Evolutionary conservation across 2,329 filamentous ascomycete genomes (phyloP), one percentile per base, ranked within the genome.

Genomic region (Bipolaris gigantea): DNA sequence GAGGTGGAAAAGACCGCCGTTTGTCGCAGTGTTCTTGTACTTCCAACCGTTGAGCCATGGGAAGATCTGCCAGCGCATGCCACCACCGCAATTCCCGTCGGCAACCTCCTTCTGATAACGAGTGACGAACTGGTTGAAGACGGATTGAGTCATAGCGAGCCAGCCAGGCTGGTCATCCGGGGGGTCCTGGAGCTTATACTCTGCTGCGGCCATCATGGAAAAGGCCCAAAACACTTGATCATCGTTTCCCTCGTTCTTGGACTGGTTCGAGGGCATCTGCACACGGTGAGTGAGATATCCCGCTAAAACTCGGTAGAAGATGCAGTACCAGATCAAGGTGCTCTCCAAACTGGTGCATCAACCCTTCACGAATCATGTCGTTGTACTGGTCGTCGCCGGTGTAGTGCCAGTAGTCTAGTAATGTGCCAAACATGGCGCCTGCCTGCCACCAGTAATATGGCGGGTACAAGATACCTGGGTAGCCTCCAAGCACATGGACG

Each of bases 381-480:
- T 92, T 92, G 76, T 89, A 94, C 32, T 81, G 80, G 4, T 80
- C 76, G 67, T 93, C 89, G 18, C 86, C 86, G 0, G 89, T 93
- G 70, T 90, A 90, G 69, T 87, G 89, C 89, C 89, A 95, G 72
- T 94, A 94, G 66, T 94, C 89, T 48, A 95, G 80, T 58, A 94
- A 77, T 2, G 87, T 80, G 54, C 81, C 83, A 65, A 83, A 84
- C 79, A 92, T 85, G 52, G 88, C 88, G 48, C 89, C 89, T 10
- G 81, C 87, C 75, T 89, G 88, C 89, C 86, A 92, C 81, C 81
- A 84, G 69, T 81, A 83, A 61, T 82, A 81, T 16, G 82, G 82
- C 63, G 21, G 80, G 76, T 47, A 84, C 57, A 68, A 18, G 16
- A 71, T 54, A 46, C 65, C 63, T 9, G 63, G 79, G 35, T 81